Conservation (phyloP, 176 grass and related monocot genomes). For the Guadua angustifolia region DNA sequence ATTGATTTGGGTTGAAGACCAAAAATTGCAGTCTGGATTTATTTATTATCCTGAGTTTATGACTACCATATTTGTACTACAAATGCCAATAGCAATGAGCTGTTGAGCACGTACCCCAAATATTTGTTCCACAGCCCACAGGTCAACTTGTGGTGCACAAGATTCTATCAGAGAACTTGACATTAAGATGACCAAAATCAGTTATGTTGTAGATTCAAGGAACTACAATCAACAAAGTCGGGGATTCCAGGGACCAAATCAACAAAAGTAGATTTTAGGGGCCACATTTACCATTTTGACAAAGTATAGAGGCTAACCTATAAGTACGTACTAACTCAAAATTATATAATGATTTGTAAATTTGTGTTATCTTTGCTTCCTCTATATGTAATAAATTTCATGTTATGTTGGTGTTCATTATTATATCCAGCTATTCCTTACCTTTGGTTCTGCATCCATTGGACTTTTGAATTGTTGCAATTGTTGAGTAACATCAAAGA, state of each 20-base stretch:
- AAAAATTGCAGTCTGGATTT: background rate
- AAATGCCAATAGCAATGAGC: background rate
- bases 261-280: background rate
- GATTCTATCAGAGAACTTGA: background rate
- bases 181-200: background rate
- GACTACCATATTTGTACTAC: background rate
- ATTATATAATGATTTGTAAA: background rate
- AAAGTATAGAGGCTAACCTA: background rate
- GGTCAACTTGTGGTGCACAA: background rate
- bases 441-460: background rate
- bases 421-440: background rate
- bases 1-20: background rate
- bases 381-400: background rate
- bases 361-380: background rate
- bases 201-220: background rate
- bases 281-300: background rate
- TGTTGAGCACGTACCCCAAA: background rate
- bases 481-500: constrained; percentile 4
- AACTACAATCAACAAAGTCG: background rate
- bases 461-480: constrained; percentile 6
- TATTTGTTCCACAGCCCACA: background rate
- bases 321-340: background rate
- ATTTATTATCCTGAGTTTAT: background rate
- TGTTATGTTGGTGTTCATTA: background rate
- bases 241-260: background rate